Base-by-base conservation (phyloP, 257 asterid genomes). In the Ocimum tenuiflorum region DNA sequence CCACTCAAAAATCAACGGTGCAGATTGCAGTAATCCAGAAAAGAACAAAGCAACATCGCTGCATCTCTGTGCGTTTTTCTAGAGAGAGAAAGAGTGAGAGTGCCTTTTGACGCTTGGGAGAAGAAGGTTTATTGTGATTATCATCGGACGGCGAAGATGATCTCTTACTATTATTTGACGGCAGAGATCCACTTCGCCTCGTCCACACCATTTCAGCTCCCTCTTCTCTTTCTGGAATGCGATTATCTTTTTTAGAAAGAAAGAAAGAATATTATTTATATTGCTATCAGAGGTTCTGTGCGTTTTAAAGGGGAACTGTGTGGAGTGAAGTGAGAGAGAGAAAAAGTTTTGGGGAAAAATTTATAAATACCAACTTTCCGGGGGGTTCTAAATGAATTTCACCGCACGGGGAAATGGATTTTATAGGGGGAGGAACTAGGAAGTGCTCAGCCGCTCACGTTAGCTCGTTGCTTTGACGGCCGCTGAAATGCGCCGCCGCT, bases 111-210 rank as follows among this genome's bases (percentile, higher is more conserved):
- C 96, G 95, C 81, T 89, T 89, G 18, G 95, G 85, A 12, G 95
- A 85, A 66, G 89, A 77, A 73, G 90, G 80, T 42, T 80, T 83
- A 46, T 77, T 61, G 72, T 71, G 73, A 48, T 72, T 78, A 60
- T 80, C 88, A 58, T 77, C 88, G 71, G 87, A 74, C 76, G 91
- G 80, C 39, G 91, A 86, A 50, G 91, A 81, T 29, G 94, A 78
- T 64, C 95, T 88, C 85, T 83, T 89, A 74, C 78, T 81, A 59
- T 79, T 87, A 68, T 76, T 83, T 55, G 91, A 77, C 75, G 94
- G 87, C 56, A 85, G 88, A 83, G 96, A 89, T 89, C 96, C 96
- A 79, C 91, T 89, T 79, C 95, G 82, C 83, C 96, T 87, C 58
- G 94, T 89, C 73, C 95, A 80, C 78, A 89, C 96, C 96, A 89